Percentiles rank a stretch among this genome's conserved stretches.
Conservation (phyloP, 768 basidiomycete genomes). For the Boletellus ananas region DNA sequence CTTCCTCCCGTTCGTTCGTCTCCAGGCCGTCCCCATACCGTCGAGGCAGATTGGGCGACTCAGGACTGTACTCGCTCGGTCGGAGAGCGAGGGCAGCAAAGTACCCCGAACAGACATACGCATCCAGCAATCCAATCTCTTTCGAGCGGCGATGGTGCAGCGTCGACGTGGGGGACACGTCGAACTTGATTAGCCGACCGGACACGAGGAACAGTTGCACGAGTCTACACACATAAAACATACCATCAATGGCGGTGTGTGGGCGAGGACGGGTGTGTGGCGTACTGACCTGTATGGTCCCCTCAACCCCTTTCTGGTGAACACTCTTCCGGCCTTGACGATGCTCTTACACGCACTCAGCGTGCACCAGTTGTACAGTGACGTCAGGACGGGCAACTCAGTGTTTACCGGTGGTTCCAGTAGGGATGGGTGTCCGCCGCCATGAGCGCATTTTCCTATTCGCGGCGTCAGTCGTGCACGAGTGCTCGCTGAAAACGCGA, state of each 20-base stretch:
- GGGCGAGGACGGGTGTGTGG: too few relatives aligned
- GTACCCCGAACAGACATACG: slow-evolving; percentile 85
- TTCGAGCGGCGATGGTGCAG: slow-evolving; percentile 55
- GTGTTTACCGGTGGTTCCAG: slow-evolving; percentile 53
- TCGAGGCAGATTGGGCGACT: slow-evolving; percentile 51
- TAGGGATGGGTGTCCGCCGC: slow-evolving; percentile 38
- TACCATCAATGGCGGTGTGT: neutral
- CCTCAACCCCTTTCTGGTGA: slow-evolving; percentile 61
- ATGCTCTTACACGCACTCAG: slow-evolving; percentile 77
- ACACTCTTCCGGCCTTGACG: slow-evolving; percentile 68
- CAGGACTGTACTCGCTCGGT: slow-evolving; percentile 57
- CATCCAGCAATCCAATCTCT: slow-evolving; percentile 62
- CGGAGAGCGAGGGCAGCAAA: slow-evolving; percentile 67
- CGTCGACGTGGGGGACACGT: slow-evolving; percentile 52
- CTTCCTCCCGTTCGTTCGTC: slow-evolving; percentile 82
- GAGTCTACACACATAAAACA: slow-evolving; percentile 39
- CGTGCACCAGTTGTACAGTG: slow-evolving; percentile 85
- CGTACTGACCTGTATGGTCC: slow-evolving; percentile 74
- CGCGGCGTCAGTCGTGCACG: slow-evolving; percentile 61
- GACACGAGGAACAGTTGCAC: slow-evolving; percentile 71
- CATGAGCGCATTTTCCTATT: slow-evolving; percentile 26
- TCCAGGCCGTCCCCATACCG: slow-evolving; percentile 90
- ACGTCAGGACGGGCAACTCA: slow-evolving; percentile 54
- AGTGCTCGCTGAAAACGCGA: slow-evolving; percentile 50
- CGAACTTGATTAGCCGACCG: slow-evolving; percentile 72